Conservation (phyloP, 2,329 filamentous ascomycete species). For the Phoma sp. region DNA sequence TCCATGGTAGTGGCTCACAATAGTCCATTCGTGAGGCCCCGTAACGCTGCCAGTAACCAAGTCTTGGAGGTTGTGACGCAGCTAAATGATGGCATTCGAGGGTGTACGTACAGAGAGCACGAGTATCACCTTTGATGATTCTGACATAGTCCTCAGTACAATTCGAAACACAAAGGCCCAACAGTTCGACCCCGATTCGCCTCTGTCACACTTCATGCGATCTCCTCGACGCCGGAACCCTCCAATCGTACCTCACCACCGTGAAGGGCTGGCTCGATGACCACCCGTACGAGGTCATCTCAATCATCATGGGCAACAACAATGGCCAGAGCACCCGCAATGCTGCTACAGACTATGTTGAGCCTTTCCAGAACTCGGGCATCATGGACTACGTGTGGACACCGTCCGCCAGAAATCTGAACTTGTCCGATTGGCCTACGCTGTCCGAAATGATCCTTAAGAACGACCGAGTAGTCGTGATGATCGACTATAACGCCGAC, state of each 20-base stretch:
- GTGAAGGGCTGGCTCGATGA: slow-evolving; percentile 75
- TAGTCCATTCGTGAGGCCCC: slow-evolving; percentile 38
- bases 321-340: slow-evolving; percentile 61
- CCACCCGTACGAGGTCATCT: slow-evolving; percentile 87
- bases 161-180: slow-evolving; percentile 64
- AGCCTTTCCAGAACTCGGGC: slow-evolving; percentile 73
- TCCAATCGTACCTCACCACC: slow-evolving; percentile 72
- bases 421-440: slow-evolving; percentile 80
- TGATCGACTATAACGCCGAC: slow-evolving; percentile 63
- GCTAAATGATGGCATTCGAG: slow-evolving; percentile 45
- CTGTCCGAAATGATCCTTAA: slow-evolving; percentile 63
- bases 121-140: background rate
- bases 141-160: slow-evolving; percentile 55
- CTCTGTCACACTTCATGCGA: slow-evolving; percentile 88
- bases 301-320: slow-evolving; percentile 82
- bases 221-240: slow-evolving; percentile 79
- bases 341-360: slow-evolving; percentile 67
- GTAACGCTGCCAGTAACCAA: slow-evolving; percentile 46
- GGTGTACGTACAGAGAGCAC: slow-evolving; percentile 29
- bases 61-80: slow-evolving; percentile 35
- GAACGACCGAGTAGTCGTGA: slow-evolving; percentile 42
- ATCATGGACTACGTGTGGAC: slow-evolving; percentile 76
- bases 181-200: slow-evolving; percentile 61
- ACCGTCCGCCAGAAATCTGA: slow-evolving; percentile 74
- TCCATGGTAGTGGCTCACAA: slow-evolving; percentile 48